phyloP scores from a whole-genome alignment of 805 yeast genomes.

The Kodamaea jinghongensis region DNA sequence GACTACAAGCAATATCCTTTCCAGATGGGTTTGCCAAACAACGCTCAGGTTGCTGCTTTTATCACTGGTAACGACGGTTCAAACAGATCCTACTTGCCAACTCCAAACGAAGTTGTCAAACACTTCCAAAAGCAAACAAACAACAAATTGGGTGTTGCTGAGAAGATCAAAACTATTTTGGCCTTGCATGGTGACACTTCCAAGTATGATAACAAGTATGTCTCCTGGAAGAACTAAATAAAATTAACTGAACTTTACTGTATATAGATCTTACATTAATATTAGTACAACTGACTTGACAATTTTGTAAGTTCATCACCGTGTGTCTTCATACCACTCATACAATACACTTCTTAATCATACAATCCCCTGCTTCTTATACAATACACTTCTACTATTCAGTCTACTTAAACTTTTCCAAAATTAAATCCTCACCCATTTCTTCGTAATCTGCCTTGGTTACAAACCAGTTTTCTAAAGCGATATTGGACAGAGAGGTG shows the following conservation, averaged over 20 bases:
- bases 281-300: no score
- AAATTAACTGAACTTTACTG: slow-evolving; percentile 3
- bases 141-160: slow-evolving; percentile 57
- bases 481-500: slow-evolving; percentile 29
- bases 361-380: no score
- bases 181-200: slow-evolving; percentile 51
- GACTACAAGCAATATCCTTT: slow-evolving; percentile 51
- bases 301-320: no score
- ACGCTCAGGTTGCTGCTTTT: slow-evolving; percentile 58
- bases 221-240: slow-evolving; percentile 34
- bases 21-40: slow-evolving; percentile 78
- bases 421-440: slow-evolving; percentile 47
- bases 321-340: no score
- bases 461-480: slow-evolving; percentile 51
- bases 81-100: slow-evolving; percentile 64
- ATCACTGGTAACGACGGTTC: slow-evolving; percentile 68
- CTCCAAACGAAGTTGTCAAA: slow-evolving; percentile 62
- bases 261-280: slow-evolving; percentile 11
- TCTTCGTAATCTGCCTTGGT: slow-evolving; percentile 66
- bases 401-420: slow-evolving; percentile 36
- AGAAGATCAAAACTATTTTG: slow-evolving; percentile 58
- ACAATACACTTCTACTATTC: no score
- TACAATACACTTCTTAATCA: no score
- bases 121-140: slow-evolving; percentile 54
- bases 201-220: slow-evolving; percentile 41